Base-by-base conservation (phyloP, 495 filamentous ascomycete genomes). In the Neurospora sp. region DNA sequence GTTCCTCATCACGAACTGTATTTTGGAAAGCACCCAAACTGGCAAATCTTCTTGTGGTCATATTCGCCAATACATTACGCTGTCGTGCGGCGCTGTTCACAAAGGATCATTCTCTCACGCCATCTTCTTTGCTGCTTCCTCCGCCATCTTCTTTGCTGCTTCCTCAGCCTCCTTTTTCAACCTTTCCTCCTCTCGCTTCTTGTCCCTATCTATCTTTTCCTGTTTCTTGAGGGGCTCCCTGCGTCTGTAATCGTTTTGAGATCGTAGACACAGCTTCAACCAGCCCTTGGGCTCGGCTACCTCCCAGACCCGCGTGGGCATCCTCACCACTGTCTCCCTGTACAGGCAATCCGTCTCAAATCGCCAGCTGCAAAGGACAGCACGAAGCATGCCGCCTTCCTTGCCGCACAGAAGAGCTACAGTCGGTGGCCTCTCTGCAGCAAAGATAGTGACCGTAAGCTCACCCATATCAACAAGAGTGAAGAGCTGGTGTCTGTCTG, bases 311-410 rank as follows among this genome's bases (percentile, higher is more conserved):
- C 40, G 39, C 16, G 79, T 79, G 40, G 79, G 75, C 70, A 84
- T 76, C 20, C 82, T 71, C 68, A 83, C 66, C 3, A 85, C 82
- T 27, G 83, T 79, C 73, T 84, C 82, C 4, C 79, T 73, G 53
- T 78, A 78, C 18, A 84, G 68, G 4, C 75, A 81, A 37, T 74
- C 69, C 6, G 71, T 79, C 7, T 72, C 73, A 72, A 73, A 78
- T 44, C 83, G 79, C 53, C 79, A 83, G n/a, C 78, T 80, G 68
- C 82, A 84, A 4, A 77, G 72, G 39, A 84, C 40, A 27, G 82
- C 78, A 11, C 83, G 73, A 66, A 80, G 77, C 81, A 82, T 83
- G 20, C 82, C 83, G 2, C 83, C 83, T 74, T 85, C 83, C 3
- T 68, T 72, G 6, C 81, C 82, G 38, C 82, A 81, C 1, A 83